A percentile compares a stretch with the other conserved stretches of the same genome.
These are phyloP conservation scores for Pythium angustatum DNA, from an alignment of 352 stramenopile species.

Conservation along the genomic window DNA sequence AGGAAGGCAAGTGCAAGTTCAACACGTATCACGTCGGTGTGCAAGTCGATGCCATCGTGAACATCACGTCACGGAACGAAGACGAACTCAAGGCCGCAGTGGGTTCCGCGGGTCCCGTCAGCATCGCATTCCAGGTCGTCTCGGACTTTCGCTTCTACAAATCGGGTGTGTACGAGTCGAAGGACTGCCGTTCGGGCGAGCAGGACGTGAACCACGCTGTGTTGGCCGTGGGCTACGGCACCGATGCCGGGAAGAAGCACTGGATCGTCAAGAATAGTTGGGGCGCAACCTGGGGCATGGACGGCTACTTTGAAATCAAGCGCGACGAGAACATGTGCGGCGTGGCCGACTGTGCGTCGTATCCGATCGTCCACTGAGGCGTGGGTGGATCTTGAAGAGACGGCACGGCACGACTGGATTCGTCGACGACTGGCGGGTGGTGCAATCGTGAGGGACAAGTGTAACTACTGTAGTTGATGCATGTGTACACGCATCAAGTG, in stretches of 20 bases:
- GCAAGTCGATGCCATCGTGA: slow-evolving; percentile 77
- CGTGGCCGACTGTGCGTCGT: slow-evolving; percentile 84
- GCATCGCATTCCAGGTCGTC: slow-evolving; percentile 86
- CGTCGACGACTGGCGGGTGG: too few species aligned
- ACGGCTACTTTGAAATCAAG: slow-evolving; percentile 95
- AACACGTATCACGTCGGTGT: slow-evolving; percentile 70
- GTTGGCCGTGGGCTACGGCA: slow-evolving; percentile 96
- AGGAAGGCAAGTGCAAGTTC: slow-evolving; percentile 82
- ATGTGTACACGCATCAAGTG: too few species aligned
- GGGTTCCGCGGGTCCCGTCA: slow-evolving; percentile 67
- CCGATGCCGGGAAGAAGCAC: slow-evolving; percentile 86
- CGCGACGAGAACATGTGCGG: slow-evolving; percentile 91
- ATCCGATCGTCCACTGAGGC: slow-evolving; percentile 64
- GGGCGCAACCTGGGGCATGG: slow-evolving; percentile 90
- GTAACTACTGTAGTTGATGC: too few species aligned
- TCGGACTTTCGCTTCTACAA: slow-evolving; percentile 91
- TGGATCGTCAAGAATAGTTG: slow-evolving; percentile 99
- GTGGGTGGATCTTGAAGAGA: background rate
- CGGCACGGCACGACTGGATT: background rate
- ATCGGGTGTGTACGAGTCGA: slow-evolving; percentile 85
- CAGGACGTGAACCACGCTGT: slow-evolving; percentile 92
- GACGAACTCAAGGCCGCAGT: slow-evolving; percentile 72
- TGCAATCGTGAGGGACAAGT: too few species aligned
- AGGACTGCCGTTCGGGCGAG: slow-evolving; percentile 77
- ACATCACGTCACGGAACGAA: slow-evolving; percentile 84